Conservation (phyloP, 1,139 yeast genomes). For the Candida sanyaensis region DNA sequence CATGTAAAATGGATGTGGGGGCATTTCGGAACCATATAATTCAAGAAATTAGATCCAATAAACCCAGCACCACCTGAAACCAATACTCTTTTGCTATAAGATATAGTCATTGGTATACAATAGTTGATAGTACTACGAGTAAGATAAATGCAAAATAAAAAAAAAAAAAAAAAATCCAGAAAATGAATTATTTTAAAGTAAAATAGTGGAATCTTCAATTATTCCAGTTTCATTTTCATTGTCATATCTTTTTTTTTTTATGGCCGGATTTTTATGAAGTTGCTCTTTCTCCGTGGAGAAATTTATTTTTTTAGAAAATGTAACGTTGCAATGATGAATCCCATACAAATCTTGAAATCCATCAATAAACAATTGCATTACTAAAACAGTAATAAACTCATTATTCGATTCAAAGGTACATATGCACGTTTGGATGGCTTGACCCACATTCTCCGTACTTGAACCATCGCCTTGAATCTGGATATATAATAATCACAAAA, state of each 20-base stretch:
- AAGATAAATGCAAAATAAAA: no score
- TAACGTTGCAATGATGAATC: constrained; percentile 20
- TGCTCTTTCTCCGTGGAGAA: background rate
- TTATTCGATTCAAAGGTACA: background rate
- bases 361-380: no score
- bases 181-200: no score
- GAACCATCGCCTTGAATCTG: no score
- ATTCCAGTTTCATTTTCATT: background rate
- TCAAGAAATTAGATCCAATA: constrained; percentile 53
- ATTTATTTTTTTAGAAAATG: constrained; percentile 8
- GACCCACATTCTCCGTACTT: no score
- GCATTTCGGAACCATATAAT: constrained; percentile 36
- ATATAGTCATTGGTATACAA: constrained; percentile 6
- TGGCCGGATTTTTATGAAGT: no score
- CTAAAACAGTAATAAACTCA: background rate
- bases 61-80: constrained; percentile 66
- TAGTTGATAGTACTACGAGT: no score
- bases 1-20: constrained; percentile 46
- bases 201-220: background rate
- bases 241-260: background rate
- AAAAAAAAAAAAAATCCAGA: no score
- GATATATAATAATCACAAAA: no score
- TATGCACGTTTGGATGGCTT: no score
- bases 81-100: constrained; percentile 29
- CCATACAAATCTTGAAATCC: no score